Evolutionary conservation across 2,329 filamentous ascomycete genomes (phyloP), one percentile per base, ranked within the genome.

Genomic region (Pestalotiopsis sp.): DNA sequence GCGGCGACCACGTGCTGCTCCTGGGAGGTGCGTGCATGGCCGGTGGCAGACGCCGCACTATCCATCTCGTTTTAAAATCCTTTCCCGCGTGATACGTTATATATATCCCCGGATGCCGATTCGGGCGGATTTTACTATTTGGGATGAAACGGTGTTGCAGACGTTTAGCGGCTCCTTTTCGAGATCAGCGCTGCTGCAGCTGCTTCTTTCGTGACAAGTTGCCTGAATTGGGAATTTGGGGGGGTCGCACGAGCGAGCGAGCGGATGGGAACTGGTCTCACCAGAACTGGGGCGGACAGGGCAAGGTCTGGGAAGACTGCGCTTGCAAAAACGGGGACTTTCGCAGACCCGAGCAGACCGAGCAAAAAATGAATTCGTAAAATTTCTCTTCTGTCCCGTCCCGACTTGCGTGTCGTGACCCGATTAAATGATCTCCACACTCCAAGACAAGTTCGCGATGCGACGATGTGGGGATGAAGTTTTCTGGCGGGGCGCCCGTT

Each of bases 181-280:
- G 49, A 31, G 63, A 66, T 56, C 49, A 25, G 31, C 38, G 20
- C 63, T 66, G 39, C 39, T 36, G 59, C 27, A n/a, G 36, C n/a
- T n/a, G 45, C 17, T 52, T 13, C n/a, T 25, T 66, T 66, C 45
- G 63, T 66, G 52, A 56, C 63, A 36, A 66, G 25, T 66, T 66
- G 63, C 63, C 63, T 39, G 23, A 38, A 66, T n/a, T 49, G 38
- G 20, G 57, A 45, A 36, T 56, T 56, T 27, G 23, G 49, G 63
- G 25, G 25, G 36, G 12, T 49, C 13, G 45, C 36, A 25, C 25
- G 20, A 62, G 31, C 59, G 59, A 62, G 36, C 14, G 31, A 36
- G 14, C 45, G 45, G 17, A n/a, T 52, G 17, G 13, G 13, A 20
- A n/a, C 3, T 52, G 45, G 45, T 52, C 45, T 52, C 45, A 52